Evolutionary conservation across 73 alveolate genomes (phyloP).

Genomic region (Diophrys appendiculata): DNA sequence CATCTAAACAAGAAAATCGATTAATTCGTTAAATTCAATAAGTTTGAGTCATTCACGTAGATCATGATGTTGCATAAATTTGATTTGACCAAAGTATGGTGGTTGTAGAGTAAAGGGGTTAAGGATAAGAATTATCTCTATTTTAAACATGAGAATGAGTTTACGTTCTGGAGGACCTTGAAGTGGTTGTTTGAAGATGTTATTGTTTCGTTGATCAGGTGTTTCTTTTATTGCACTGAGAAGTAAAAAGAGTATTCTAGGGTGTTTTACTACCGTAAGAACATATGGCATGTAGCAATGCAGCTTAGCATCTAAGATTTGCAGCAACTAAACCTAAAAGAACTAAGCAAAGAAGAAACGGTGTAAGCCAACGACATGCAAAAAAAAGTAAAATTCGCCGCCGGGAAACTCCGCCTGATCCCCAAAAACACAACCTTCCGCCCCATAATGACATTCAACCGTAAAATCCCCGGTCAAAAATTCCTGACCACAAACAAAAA

Average conservation of each 20-base stretch:
- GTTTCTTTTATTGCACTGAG: slow-evolving; percentile 80
- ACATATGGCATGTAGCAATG: slow-evolving; percentile 69
- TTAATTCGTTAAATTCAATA: slow-evolving; percentile 37
- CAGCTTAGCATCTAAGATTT: slow-evolving; percentile 54
- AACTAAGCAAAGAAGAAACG: slow-evolving; percentile 34
- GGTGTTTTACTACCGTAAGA: slow-evolving; percentile 76
- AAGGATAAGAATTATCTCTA: slow-evolving; percentile 20
- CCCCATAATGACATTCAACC: slow-evolving; percentile 82
- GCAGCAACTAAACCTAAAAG: slow-evolving; percentile 18
- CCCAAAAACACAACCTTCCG: slow-evolving; percentile 84
- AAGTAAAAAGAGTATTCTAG: slow-evolving; percentile 68
- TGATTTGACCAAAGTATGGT: slow-evolving; percentile 20
- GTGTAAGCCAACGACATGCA: slow-evolving; percentile 15
- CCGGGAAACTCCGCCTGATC: slow-evolving; percentile 75
- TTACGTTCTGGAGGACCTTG: slow-evolving; percentile 35
- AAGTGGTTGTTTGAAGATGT: slow-evolving; percentile 66
- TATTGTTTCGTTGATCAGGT: slow-evolving; percentile 34
- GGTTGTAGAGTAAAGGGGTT: slow-evolving; percentile 41
- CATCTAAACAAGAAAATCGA: slow-evolving; percentile 39
- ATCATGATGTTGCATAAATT: slow-evolving; percentile 30
- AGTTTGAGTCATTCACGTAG: slow-evolving; percentile 50
- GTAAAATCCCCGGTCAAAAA: slow-evolving; percentile 46
- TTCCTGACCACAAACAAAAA: slow-evolving; percentile 39
- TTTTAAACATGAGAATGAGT: slow-evolving; percentile 53
- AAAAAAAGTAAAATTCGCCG: slow-evolving; percentile 33